Conservation (phyloP, 805 yeast species). For the Metschnikowia orientalis region DNA sequence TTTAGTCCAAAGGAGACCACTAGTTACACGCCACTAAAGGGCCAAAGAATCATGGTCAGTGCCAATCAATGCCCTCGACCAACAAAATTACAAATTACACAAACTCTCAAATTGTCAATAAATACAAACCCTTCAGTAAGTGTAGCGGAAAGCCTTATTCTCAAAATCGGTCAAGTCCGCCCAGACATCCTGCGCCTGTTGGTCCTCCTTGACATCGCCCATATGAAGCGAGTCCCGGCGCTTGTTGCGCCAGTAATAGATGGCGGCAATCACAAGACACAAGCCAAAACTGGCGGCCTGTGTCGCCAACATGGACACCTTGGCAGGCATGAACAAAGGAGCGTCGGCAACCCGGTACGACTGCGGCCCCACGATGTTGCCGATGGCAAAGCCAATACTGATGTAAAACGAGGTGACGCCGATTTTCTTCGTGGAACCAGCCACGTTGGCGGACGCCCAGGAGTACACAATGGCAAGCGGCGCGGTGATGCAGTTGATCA, state of each 20-base stretch:
- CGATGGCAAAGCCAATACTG: slow-evolving; percentile 58
- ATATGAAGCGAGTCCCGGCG: neutral
- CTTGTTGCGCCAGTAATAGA: slow-evolving; percentile 8
- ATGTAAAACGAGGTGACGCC: slow-evolving; percentile 54
- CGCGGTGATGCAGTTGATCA: slow-evolving; percentile 11
- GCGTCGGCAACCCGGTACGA: slow-evolving; percentile 51
- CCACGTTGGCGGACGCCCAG: slow-evolving; percentile 40
- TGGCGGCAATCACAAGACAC: slow-evolving; percentile 21
- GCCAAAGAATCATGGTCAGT: too few relatives aligned
- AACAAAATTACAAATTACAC: too few relatives aligned
- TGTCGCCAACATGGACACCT: slow-evolving; percentile 50
- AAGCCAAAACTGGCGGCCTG: slow-evolving; percentile 44
- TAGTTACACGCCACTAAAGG: too few relatives aligned
- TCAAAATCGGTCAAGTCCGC: slow-evolving; percentile 14
- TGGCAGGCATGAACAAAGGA: slow-evolving; percentile 57
- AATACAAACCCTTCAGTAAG: too few relatives aligned
- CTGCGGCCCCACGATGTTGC: slow-evolving; percentile 65
- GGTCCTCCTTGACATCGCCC: slow-evolving; percentile 1
- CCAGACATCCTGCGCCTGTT: slow-evolving; percentile 11
- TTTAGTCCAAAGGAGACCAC: too few relatives aligned
- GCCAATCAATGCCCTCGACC: too few relatives aligned
- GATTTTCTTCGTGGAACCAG: slow-evolving; percentile 73
- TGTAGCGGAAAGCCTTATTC: slow-evolving; percentile 9
- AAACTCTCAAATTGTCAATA: too few relatives aligned
- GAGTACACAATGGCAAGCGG: slow-evolving; percentile 12